Base-by-base conservation (phyloP, 2,329 filamentous ascomycete genomes). In the Thermothelomyces thermophilus region DNA sequence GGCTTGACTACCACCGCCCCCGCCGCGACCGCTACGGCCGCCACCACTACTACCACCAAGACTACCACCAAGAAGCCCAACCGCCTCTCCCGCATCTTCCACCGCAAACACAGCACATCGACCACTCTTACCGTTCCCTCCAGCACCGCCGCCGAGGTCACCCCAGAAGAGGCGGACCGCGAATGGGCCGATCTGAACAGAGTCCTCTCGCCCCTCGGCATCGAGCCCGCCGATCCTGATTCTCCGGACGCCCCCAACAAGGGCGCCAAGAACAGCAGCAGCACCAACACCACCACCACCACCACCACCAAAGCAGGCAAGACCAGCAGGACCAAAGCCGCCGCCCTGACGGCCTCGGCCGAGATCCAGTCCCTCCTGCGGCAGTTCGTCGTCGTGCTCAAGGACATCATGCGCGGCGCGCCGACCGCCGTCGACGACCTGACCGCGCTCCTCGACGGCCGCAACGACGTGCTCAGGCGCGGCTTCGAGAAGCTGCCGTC, bases 381-480 rank as follows among this genome's bases (percentile, higher is more conserved):
- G 47, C 82, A 84, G 55, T 98, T 98, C 74, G 94, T 89, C 1
- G 75, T 90, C 49, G 84, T 96, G 30, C 86, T 98, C 63, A 93
- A 91, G 64, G 93, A 98, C 65, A 79, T 96, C 14, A 80, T 93
- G 61, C 90, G 90, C 64, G 93, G 93, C 54, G 93, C 89, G 1
- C 93, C 93, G 3, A 96, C 91, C 0, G 93, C 93, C 2, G 95
- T 94, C 67, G 78, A 86, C 63, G 93, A 98, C 65, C 83, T 98
- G n/a, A 82, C 73, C 2, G 61, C 64, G 13, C 74, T 85, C 19
- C 67, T 84, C 37, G 77, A 83, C 52, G 79, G 83, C 62, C 74
- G 74, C 53, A 78, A 84, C 61, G 76, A 77, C 51, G 70, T 74
- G n/a, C 70, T 84, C n/a, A 71, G 73, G 35, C 73, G 73, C 50